Percentiles rank a stretch among this genome's conserved stretches.
Evolutionary conservation across 1,284 basidiomycete genomes (phyloP).

Genomic region (Puccinia novopanici): DNA sequence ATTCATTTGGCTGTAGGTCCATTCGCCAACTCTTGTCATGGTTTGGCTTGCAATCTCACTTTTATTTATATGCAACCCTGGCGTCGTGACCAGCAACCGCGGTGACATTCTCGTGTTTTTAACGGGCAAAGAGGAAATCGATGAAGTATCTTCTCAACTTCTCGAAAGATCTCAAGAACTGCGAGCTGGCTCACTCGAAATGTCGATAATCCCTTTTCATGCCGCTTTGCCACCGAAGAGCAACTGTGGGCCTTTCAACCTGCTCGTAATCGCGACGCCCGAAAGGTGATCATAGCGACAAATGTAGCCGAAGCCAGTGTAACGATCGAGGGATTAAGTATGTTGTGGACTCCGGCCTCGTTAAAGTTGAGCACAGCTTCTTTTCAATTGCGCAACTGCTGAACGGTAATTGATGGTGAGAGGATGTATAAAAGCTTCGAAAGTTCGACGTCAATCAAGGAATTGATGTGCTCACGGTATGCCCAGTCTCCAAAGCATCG

Average conservation of each 20-base stretch:
- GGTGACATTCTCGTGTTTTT: conserved; percentile 63
- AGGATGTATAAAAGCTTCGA: conserved; percentile 53
- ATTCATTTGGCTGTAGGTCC: conserved; percentile 66
- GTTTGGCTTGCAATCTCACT: background rate
- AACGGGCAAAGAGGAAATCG: conserved; percentile 63
- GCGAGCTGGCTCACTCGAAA: conserved; percentile 63
- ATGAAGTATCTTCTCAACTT: conserved; percentile 75
- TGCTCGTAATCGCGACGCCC: conserved; percentile 67
- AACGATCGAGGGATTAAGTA: conserved; percentile 93
- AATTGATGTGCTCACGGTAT: conserved; percentile 58
- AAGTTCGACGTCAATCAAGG: conserved; percentile 58
- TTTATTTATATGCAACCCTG: too few relatives aligned
- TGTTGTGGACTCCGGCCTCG: conserved; percentile 92
- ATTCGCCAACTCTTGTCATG: background rate
- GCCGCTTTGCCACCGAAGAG: conserved; percentile 81
- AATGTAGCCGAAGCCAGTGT: conserved; percentile 97
- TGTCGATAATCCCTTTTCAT: conserved; percentile 74
- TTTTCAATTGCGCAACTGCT: background rate
- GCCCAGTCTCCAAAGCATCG: conserved; percentile 59
- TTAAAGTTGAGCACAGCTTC: conserved; percentile 69
- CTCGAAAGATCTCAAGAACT: conserved; percentile 65
- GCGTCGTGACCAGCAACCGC: conserved; percentile 56
- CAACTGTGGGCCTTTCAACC: conserved; percentile 82
- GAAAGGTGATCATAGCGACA: conserved; percentile 90
- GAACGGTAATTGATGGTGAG: background rate